Evolutionary conservation across 768 basidiomycete genomes (phyloP), one percentile per base, ranked within the genome.

Genomic region (Leccinellum luteum): DNA sequence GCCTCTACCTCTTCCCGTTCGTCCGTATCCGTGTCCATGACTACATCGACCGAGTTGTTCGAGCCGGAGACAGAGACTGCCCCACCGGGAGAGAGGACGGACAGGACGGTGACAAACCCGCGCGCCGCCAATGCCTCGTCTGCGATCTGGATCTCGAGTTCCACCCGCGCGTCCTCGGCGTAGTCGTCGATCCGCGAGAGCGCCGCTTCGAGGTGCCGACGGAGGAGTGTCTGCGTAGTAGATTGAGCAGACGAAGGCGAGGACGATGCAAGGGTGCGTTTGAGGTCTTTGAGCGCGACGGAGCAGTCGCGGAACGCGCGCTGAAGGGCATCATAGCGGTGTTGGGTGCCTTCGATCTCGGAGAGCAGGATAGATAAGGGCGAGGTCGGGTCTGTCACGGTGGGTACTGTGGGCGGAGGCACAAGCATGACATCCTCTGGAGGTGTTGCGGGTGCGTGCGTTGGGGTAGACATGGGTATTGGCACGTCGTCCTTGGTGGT

Each of bases 131-230:
- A 78, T 12, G 78, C 79, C 60, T 90, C 90, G 66, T 94, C 91
- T 2, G 87, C 81, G 10, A 85, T 74, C 23, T 84, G 81, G 41
- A 93, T 92, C 73, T 93, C 91, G 21, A 94, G 74, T 66, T 93
- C 91, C 10, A 94, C 91, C 1, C 89, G 83, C 1, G 84, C 84
- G 61, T 92, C 91, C 67, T 92, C 91, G 5, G 82, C 82, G 65
- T 81, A 89, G 66, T 94, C 89, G 53, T 84, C 78, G 44, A 94
- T 76, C 8, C 90, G 78, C 25, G 82, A 76, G 17, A 89, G 72
- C 6, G 84, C 85, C 0, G 75, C 76, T 19, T 72, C 73, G 4
- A 92, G 64, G 15, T 83, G 69, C 2, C 52, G 57, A 0, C 47
- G 51, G 19, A 64, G 35, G 13, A 6, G 28, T 12, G 51, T 38